A percentile compares a stretch with the other conserved stretches of the same genome.
phyloP scores from a whole-genome alignment of 192 early-diverging fungal genomes.

The Coemansia sp. region DNA sequence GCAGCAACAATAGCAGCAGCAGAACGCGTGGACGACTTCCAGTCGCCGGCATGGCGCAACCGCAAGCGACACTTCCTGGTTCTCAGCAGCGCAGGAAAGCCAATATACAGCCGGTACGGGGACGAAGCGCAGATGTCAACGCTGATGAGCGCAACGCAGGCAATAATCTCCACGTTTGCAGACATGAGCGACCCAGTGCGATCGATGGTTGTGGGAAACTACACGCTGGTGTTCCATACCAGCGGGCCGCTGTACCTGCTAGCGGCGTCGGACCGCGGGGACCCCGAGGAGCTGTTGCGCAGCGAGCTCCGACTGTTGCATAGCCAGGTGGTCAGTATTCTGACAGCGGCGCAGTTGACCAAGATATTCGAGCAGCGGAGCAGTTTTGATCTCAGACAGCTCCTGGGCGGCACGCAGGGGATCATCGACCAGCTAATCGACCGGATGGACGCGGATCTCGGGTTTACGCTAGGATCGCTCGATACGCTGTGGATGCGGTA shows the following conservation, averaged over 20 bases:
- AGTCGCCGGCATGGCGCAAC: constrained; percentile 40
- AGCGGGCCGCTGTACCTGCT: constrained; percentile 85
- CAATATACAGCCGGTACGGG: constrained; percentile 92
- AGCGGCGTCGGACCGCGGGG: constrained; percentile 75
- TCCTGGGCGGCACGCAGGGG: constrained; percentile 79
- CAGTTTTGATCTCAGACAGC: constrained; percentile 86
- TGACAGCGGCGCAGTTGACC: constrained; percentile 78
- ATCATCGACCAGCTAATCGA: constrained; percentile 80
- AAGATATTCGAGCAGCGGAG: constrained; percentile 82
- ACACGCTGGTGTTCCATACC: constrained; percentile 81
- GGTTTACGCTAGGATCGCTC: constrained; percentile 74
- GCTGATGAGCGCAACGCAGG: constrained; percentile 89
- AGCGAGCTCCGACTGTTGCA: constrained; percentile 79
- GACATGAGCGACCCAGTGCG: constrained; percentile 78
- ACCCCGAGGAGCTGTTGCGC: constrained; percentile 76
- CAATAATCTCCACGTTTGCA: constrained; percentile 82
- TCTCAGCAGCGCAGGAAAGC: constrained; percentile 91
- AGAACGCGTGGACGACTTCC: constrained; percentile 49
- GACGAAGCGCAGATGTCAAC: constrained; percentile 85
- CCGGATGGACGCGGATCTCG: constrained; percentile 67
- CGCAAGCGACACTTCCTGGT: constrained; percentile 86
- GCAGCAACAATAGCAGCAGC: not conserved
- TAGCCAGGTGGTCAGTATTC: constrained; percentile 81
- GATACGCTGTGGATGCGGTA: constrained; percentile 72
- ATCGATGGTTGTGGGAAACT: constrained; percentile 62